Conservation (phyloP, 257 asterid genomes). For the Scutellaria galericulata region DNA sequence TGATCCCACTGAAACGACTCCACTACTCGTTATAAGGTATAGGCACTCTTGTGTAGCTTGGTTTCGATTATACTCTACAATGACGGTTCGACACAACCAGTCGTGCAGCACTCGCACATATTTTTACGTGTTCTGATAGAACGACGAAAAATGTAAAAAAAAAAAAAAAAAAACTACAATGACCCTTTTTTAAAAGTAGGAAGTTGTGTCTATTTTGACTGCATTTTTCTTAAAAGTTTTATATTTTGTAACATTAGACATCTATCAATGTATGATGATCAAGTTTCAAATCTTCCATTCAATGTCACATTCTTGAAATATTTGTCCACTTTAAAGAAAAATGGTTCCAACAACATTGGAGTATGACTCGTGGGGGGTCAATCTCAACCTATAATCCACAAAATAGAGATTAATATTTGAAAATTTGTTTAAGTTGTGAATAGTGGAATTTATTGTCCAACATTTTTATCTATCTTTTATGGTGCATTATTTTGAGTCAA, state of each 20-base stretch:
- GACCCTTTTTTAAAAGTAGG: constrained; percentile 23
- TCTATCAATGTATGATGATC: constrained; percentile 22
- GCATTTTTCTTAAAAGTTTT: constrained; percentile 16
- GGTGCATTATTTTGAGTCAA: constrained; percentile 19
- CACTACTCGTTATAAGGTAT: constrained; percentile 19
- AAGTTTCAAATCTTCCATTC: constrained; percentile 21
- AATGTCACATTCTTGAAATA: not conserved
- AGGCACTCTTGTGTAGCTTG: constrained; percentile 33
- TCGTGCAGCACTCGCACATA: constrained; percentile 2
- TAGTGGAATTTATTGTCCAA: no score
- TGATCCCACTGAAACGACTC: constrained; percentile 38
- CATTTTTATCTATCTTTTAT: not conserved
- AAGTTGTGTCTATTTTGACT: constrained; percentile 25
- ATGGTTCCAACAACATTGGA: not conserved
- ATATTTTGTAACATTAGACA: constrained; percentile 33
- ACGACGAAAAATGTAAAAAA: constrained; percentile 35
- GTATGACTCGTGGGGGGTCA: no score
- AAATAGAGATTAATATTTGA: not conserved
- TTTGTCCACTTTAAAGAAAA: not conserved
- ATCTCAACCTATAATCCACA: no score
- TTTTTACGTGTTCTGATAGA: constrained; percentile 24
- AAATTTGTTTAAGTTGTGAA: no score
- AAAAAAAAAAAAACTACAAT: not conserved
- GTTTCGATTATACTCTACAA: constrained; percentile 17
- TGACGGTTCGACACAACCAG: not conserved